A percentile compares a stretch with the other conserved stretches of the same genome.
Evolutionary conservation across 192 early-diverging fungal genomes (phyloP).

Genomic region (Gamsiella multidivaricata): DNA sequence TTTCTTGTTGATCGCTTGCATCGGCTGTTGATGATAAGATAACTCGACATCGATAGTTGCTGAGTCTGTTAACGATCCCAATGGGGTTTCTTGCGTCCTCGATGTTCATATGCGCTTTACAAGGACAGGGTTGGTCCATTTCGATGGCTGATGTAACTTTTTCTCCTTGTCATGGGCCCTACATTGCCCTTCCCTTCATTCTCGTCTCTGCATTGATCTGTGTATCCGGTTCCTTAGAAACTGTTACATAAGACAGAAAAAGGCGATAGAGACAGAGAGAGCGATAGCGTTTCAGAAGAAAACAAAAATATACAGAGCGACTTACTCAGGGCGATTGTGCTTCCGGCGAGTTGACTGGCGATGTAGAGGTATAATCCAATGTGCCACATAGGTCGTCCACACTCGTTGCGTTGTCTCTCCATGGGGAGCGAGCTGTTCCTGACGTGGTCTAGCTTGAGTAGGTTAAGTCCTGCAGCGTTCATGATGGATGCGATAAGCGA

Average conservation of each 20-base stretch:
- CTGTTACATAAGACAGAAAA: neutral
- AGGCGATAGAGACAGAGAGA: neutral
- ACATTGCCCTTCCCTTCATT: too few species aligned
- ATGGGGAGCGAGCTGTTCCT: slow-evolving; percentile 48
- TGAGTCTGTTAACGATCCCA: too few species aligned
- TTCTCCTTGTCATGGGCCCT: too few species aligned
- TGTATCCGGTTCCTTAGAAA: too few species aligned
- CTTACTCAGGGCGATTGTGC: slow-evolving; percentile 70
- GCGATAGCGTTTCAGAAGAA: neutral
- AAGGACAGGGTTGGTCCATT: too few species aligned
- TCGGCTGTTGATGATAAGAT: too few species aligned
- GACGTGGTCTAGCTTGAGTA: slow-evolving; percentile 69
- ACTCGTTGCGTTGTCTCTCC: slow-evolving; percentile 62
- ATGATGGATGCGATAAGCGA: slow-evolving; percentile 56
- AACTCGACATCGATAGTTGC: too few species aligned
- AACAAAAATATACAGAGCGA: neutral
- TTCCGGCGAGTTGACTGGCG: slow-evolving; percentile 62
- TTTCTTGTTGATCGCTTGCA: too few species aligned
- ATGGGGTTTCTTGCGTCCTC: too few species aligned
- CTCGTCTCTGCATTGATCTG: too few species aligned
- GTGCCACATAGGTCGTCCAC: slow-evolving; percentile 69
- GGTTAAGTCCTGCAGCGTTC: slow-evolving; percentile 68
- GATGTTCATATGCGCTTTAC: too few species aligned
- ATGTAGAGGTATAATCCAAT: slow-evolving; percentile 67
- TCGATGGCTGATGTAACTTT: too few species aligned